phyloP scores from a whole-genome alignment of 441 rosid genomes.

The Populus hybrid region DNA sequence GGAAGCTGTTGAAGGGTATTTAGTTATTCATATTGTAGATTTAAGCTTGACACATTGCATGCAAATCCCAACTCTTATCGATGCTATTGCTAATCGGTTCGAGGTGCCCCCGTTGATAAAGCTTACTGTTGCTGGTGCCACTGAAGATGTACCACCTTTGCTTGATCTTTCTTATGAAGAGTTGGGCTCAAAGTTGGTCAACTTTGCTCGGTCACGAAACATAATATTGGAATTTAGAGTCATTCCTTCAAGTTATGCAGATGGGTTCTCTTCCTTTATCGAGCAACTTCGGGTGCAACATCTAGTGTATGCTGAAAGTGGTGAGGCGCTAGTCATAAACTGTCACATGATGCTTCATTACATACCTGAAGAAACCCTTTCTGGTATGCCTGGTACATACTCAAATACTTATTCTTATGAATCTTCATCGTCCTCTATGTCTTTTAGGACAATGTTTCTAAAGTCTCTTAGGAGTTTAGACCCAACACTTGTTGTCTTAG shows the following conservation, averaged over 20 bases:
- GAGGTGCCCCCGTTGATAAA: constrained; percentile 57
- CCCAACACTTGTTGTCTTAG: constrained; percentile 61
- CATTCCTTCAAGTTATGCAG: constrained; percentile 49
- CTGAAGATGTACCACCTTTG: constrained; percentile 51
- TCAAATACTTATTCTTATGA: constrained; percentile 30
- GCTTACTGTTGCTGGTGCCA: constrained; percentile 56
- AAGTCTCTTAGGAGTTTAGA: constrained; percentile 57
- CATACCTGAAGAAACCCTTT: constrained; percentile 59
- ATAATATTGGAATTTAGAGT: constrained; percentile 54
- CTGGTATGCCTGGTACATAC: constrained; percentile 15
- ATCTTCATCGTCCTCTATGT: constrained; percentile 17
- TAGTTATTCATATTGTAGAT: constrained; percentile 75
- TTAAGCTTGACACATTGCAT: constrained; percentile 86
- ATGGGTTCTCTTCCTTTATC: constrained; percentile 63
- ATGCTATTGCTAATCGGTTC: constrained; percentile 53
- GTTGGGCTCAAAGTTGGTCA: constrained; percentile 59
- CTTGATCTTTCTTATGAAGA: constrained; percentile 63
- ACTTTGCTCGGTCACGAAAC: constrained; percentile 69
- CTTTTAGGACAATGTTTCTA: constrained; percentile 46
- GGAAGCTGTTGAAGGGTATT: constrained; percentile 67
- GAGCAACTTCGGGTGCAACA: constrained; percentile 63
- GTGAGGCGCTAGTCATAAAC: constrained; percentile 73
- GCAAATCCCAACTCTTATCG: constrained; percentile 90
- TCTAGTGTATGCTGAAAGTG: constrained; percentile 33
- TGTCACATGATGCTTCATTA: constrained; percentile 87